A percentile compares a stretch with the other conserved stretches of the same genome.
Conservation (phyloP, 495 filamentous ascomycete genomes). For the Usnea hakonensis region DNA sequence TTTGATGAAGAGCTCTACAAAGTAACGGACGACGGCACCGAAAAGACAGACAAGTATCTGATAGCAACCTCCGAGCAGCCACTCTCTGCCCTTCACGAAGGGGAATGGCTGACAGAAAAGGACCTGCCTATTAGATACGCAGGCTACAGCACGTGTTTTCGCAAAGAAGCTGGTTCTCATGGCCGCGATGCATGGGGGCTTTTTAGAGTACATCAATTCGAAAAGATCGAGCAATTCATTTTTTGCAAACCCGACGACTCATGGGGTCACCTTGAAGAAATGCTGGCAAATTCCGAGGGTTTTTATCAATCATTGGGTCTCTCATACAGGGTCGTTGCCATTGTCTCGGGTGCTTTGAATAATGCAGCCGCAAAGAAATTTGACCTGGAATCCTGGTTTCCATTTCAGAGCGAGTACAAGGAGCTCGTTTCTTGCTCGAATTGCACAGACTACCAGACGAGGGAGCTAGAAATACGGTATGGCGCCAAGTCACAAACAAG, state of each 20-base stretch:
- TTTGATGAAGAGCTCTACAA: constrained; percentile 99
- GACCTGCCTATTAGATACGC: constrained; percentile 91
- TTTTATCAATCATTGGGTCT: constrained; percentile 88
- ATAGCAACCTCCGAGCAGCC: constrained; percentile 98
- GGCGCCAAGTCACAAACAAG: constrained; percentile 73
- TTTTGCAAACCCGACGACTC: constrained; percentile 90
- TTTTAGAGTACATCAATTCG: constrained; percentile 97
- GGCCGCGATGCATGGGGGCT: constrained; percentile 97
- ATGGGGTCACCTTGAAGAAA: constrained; percentile 87
- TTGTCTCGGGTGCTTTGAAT: constrained; percentile 91
- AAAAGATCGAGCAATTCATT: constrained; percentile 96
- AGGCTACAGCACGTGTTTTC: constrained; percentile 88
- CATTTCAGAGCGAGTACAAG: constrained; percentile 94
- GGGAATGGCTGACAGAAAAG: constrained; percentile 82
- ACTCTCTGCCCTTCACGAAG: constrained; percentile 81
- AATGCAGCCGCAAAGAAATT: constrained; percentile 92
- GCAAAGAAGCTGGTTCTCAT: constrained; percentile 86
- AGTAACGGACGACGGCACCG: constrained; percentile 71
- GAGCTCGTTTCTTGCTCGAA: constrained; percentile 93
- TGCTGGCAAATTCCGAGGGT: constrained; percentile 84
- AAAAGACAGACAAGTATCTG: constrained; percentile 88
- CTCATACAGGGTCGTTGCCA: constrained; percentile 83
- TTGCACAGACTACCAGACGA: constrained; percentile 90
- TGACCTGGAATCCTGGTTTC: constrained; percentile 97
- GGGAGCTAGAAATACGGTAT: constrained; percentile 79